phyloP scores from a whole-genome alignment of 495 filamentous ascomycete species.

The Penicillium samsonianum region DNA sequence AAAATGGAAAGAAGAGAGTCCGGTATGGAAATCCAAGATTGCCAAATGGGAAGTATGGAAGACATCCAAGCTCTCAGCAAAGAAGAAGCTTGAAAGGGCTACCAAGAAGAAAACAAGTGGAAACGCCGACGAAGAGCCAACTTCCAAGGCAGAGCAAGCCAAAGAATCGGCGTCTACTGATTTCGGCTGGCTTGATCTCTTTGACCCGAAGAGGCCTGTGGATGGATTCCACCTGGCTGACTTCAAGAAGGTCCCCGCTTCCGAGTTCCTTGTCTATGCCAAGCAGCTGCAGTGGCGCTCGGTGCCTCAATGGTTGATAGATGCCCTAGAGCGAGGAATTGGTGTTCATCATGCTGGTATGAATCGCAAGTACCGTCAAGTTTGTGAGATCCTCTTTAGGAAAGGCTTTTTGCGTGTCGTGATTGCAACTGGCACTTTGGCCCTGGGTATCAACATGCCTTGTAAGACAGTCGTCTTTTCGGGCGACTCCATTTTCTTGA shows the following conservation, averaged over 20 bases:
- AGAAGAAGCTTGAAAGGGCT: constrained; percentile 27
- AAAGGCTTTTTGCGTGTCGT: constrained; percentile 72
- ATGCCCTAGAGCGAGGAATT: constrained; percentile 62
- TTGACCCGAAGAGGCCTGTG: constrained; percentile 64
- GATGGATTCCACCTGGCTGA: constrained; percentile 67
- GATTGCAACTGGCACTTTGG: constrained; percentile 74
- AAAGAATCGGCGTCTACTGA: constrained; percentile 57
- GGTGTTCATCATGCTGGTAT: constrained; percentile 78
- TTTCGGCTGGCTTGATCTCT: constrained; percentile 55
- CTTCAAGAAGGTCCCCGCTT: constrained; percentile 47
- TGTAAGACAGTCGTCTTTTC: constrained; percentile 79
- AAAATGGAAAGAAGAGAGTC: constrained; percentile 54
- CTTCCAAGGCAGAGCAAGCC: constrained; percentile 53
- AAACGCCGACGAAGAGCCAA: constrained; percentile 34
- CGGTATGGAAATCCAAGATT: constrained; percentile 60
- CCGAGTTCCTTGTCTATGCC: constrained; percentile 55
- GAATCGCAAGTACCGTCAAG: constrained; percentile 73
- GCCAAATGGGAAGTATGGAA: constrained; percentile 54
- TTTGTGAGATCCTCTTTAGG: constrained; percentile 61
- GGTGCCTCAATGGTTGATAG: constrained; percentile 45
- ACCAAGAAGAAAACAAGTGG: constrained; percentile 41
- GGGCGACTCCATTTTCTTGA: constrained; percentile 70
- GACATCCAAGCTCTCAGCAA: constrained; percentile 37
- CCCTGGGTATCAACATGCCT: constrained; percentile 82
- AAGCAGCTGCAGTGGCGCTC: constrained; percentile 44